Conservation (phyloP, 2,329 filamentous ascomycete species). For the Bipolaris sorokiniana region DNA sequence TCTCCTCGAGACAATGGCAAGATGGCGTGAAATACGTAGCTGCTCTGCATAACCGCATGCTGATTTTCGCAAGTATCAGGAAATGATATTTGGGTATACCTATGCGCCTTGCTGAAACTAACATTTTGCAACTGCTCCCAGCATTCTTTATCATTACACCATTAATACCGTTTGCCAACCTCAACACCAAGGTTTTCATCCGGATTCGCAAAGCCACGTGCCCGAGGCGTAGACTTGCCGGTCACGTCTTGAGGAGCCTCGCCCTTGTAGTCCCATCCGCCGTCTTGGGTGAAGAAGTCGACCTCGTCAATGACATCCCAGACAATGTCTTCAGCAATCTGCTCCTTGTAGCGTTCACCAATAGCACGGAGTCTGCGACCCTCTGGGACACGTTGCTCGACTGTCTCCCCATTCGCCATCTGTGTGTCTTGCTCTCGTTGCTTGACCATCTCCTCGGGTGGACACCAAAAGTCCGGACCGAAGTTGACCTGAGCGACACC, state of each 20-base stretch:
- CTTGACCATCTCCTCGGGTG: conserved; percentile 67
- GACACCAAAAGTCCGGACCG: conserved; percentile 89
- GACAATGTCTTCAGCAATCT: conserved; percentile 91
- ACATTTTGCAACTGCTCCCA: neutral
- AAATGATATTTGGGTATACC: conserved; percentile 16
- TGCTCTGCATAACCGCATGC: neutral
- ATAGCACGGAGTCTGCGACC: conserved; percentile 62
- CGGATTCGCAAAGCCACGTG: conserved; percentile 46
- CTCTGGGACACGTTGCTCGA: conserved; percentile 28
- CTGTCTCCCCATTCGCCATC: conserved; percentile 32
- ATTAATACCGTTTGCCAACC: conserved; percentile 43
- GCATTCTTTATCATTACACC: neutral
- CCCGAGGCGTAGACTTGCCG: conserved; percentile 45
- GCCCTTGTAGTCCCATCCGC: conserved; percentile 52
- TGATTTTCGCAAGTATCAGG: neutral
- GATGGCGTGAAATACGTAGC: neutral
- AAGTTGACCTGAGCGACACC: conserved; percentile 94
- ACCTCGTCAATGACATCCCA: conserved; percentile 96
- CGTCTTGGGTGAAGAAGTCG: conserved; percentile 81
- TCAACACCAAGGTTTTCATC: conserved; percentile 48
- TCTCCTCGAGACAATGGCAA: neutral
- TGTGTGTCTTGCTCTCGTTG: conserved; percentile 44
- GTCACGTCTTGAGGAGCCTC: conserved; percentile 40
- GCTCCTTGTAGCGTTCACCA: conserved; percentile 83
- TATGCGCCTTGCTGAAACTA: conserved; percentile 14